phyloP scores from a whole-genome alignment of 139 green algal genomes.

The Klebsormidium nitens region DNA sequence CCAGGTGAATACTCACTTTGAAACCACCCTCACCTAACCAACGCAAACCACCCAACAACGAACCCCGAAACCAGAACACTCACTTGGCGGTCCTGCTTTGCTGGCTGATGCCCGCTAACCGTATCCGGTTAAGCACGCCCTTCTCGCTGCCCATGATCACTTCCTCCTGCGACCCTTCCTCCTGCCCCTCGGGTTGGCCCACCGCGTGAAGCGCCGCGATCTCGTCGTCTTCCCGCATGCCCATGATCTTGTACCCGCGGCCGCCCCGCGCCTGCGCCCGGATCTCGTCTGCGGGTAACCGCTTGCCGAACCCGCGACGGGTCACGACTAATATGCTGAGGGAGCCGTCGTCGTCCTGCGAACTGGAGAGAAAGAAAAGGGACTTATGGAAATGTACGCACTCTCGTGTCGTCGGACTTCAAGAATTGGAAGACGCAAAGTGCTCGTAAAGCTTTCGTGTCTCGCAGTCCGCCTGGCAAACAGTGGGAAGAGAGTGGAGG shows the following conservation, averaged over 20 bases:
- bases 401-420: background rate
- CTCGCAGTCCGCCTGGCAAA: too few relatives aligned
- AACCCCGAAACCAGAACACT: too few relatives aligned
- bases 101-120: conserved; percentile 16
- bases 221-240: conserved; percentile 10
- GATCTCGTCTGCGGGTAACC: conserved; percentile 43
- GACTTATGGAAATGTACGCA: conserved; percentile 13
- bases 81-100: too few relatives aligned
- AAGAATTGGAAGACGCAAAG: too few relatives aligned
- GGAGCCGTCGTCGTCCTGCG: conserved; percentile 11
- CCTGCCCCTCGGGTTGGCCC: background rate
- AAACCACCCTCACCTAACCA: too few relatives aligned
- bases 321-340: conserved; percentile 53
- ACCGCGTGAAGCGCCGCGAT: conserved; percentile 9
- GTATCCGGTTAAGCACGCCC: conserved; percentile 15
- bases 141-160: conserved; percentile 16
- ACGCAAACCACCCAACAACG: too few relatives aligned
- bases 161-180: conserved; percentile 21
- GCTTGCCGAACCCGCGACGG: conserved; percentile 44
- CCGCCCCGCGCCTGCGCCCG: conserved; percentile 16
- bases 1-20: too few relatives aligned
- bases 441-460: too few relatives aligned
- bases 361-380: background rate
- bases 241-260: background rate
- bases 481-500: too few relatives aligned